Percentiles rank a stretch among this genome's conserved stretches.
These are phyloP conservation scores for Umbelopsis sp. DNA, from an alignment of 371 early-diverging fungal species.

Conservation along the genomic window DNA sequence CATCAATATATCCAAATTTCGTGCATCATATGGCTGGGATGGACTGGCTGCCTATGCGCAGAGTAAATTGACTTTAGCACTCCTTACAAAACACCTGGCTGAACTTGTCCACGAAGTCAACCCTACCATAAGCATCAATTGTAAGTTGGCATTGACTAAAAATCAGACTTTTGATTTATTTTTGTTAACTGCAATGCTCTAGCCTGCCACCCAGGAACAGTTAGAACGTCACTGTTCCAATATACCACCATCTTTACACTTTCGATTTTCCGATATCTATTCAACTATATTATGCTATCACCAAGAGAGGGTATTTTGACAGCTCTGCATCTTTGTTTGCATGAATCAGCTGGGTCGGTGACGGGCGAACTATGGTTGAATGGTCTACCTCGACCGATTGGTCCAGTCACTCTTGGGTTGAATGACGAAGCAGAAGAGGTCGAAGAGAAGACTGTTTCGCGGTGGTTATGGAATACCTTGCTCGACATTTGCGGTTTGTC, in stretches of 20 bases:
- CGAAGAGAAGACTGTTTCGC: neutral
- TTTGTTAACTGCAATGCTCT: neutral
- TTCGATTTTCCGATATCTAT: constrained; percentile 26
- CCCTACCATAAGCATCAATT: constrained; percentile 22
- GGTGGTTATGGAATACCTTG: neutral
- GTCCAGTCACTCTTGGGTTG: neutral
- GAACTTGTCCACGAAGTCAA: constrained; percentile 1
- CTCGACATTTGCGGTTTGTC: neutral
- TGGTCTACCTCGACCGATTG: neutral
- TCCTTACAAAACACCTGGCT: constrained; percentile 25
- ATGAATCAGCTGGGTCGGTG: neutral
- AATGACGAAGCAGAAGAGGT: neutral
- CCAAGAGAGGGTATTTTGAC: constrained; percentile 46
- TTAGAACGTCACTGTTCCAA: constrained; percentile 42
- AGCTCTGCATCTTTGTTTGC: constrained; percentile 36
- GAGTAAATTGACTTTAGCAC: constrained; percentile 42
- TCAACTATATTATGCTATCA: constrained; percentile 46
- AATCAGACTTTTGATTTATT: neutral
- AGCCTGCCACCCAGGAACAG: constrained; percentile 55
- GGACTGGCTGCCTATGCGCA: constrained; percentile 46
- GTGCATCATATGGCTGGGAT: constrained; percentile 26
- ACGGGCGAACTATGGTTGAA: constrained; percentile 2
- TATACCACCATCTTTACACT: constrained; percentile 39
- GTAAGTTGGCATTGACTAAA: constrained; percentile 22
- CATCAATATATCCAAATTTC: constrained; percentile 24